phyloP scores from a whole-genome alignment of 106 monocot genomes.

The Dendrobium officinale region DNA sequence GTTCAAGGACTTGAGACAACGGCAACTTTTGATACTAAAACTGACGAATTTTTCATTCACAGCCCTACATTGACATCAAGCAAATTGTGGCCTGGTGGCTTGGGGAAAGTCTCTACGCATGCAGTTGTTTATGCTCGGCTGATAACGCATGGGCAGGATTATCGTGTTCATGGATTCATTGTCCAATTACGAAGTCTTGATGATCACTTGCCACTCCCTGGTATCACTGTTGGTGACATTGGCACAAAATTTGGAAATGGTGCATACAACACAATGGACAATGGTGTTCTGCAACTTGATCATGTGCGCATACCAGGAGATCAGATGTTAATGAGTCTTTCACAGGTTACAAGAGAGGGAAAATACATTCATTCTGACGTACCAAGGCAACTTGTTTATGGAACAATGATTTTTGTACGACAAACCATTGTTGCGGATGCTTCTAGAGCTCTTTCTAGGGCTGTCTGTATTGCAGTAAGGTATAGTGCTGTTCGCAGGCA shows the following conservation, averaged over 20 bases:
- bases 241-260: conserved; percentile 96
- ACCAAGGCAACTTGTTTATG: conserved; percentile 82
- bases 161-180: conserved; percentile 94
- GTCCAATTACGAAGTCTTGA: conserved; percentile 94
- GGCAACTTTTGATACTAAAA: conserved; percentile 82
- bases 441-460: conserved; percentile 81
- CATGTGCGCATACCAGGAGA: conserved; percentile 91
- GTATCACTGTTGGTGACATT: conserved; percentile 90
- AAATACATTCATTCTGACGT: conserved; percentile 77
- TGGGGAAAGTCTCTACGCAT: conserved; percentile 94
- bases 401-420: conserved; percentile 95
- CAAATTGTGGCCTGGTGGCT: conserved; percentile 99
- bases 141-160: conserved; percentile 64
- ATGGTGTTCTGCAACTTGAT: conserved; percentile 88
- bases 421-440: conserved; percentile 87
- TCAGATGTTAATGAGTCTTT: conserved; percentile 91
- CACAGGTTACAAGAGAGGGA: conserved; percentile 86
- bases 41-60: conserved; percentile 98
- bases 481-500: conserved; percentile 90
- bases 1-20: conserved; percentile 99
- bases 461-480: conserved; percentile 84
- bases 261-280: conserved; percentile 97
- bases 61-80: conserved; percentile 95
- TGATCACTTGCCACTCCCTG: conserved; percentile 90
- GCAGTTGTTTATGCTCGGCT: conserved; percentile 85